A percentile compares a stretch with the other conserved stretches of the same genome.
phyloP scores from a whole-genome alignment of 169 alveolate species.

The Plasmodium billcollinsi region DNA sequence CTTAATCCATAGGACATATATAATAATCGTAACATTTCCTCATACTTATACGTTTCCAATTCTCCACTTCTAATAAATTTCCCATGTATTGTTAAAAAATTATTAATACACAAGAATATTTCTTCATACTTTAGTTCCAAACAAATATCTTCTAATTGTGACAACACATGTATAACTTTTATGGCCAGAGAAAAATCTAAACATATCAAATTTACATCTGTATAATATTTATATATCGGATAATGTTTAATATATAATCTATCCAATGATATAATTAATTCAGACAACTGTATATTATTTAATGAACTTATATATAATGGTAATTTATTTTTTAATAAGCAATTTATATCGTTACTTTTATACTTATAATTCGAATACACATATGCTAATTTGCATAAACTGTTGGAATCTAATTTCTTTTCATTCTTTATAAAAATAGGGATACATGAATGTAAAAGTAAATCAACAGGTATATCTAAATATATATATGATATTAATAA shows the following conservation, averaged over 20 bases:
- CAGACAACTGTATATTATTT: conserved; percentile 50
- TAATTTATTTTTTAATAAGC: conserved; percentile 12
- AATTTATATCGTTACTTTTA: conserved; percentile 37
- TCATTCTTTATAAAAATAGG: conserved; percentile 64
- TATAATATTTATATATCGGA: conserved; percentile 27
- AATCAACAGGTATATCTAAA: conserved; percentile 36
- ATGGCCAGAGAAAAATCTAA: conserved; percentile 54
- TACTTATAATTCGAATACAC: conserved; percentile 39
- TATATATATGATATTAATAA: conserved; percentile 31
- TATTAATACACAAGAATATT: conserved; percentile 34
- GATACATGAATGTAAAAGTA: conserved; percentile 46
- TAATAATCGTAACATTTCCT: neutral
- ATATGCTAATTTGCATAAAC: conserved; percentile 47
- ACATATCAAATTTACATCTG: conserved; percentile 39
- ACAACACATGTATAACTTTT: conserved; percentile 40
- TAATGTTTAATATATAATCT: conserved; percentile 24
- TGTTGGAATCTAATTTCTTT: conserved; percentile 44
- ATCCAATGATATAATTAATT: conserved; percentile 44
- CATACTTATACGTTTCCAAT: neutral
- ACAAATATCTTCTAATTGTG: conserved; percentile 13
- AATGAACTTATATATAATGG: conserved; percentile 32
- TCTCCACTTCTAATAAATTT: too few relatives aligned
- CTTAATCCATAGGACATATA: neutral
- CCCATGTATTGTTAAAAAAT: conserved; percentile 26
- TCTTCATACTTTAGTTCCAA: conserved; percentile 59